Evolutionary conservation across 1,139 yeast species (phyloP), one percentile per base, ranked within the genome.

Genomic region (Blastobotrys ciferrii): DNA sequence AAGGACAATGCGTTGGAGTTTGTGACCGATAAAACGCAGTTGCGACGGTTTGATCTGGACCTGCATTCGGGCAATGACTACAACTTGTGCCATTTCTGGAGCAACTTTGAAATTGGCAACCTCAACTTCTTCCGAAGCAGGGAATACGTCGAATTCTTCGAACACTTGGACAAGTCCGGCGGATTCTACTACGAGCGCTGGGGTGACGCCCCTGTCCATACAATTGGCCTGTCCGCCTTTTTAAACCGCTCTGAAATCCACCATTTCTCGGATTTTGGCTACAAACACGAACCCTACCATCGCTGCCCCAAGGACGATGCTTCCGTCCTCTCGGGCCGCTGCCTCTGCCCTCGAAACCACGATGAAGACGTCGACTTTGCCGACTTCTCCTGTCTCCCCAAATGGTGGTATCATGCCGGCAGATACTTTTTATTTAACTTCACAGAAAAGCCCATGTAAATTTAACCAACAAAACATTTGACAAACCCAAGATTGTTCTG

Each of bases 201-300:
- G 98, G 98, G 98, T 2, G 98, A 92, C 69, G 98, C 98, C 0
- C 98, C 98, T 0, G 95, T 92, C 4, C 98, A 92, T 66, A 76
- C 96, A 0, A 77, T 91, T 31, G 98, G 82, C 0, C 78, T 83
- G 3, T 69, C 82, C 1, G 65, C 91, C 32, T 68, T 92, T 46
- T 72, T 88, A 48, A 87, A 86, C 60, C 79, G 74, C 53, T 66
- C 78, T 40, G 81, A 84, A 59, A 77, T 92, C 45, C 91, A 87
- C 60, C 95, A 89, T 66, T 91, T 92, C 65, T 95, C 89, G 55
- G 96, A 89, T 61, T 76, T 92, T 25, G 98, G 97, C 0, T 92
- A 92, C 67, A 76, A 65, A 58, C 98, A 92, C 68, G 72, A 77
- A 1, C 98, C 98, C 0, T 88, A 86, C 64, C 71, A 75, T 59